These are phyloP conservation scores for Eucalyptus regnans DNA, from an alignment of 345 rosid species.

Conservation along the genomic window DNA sequence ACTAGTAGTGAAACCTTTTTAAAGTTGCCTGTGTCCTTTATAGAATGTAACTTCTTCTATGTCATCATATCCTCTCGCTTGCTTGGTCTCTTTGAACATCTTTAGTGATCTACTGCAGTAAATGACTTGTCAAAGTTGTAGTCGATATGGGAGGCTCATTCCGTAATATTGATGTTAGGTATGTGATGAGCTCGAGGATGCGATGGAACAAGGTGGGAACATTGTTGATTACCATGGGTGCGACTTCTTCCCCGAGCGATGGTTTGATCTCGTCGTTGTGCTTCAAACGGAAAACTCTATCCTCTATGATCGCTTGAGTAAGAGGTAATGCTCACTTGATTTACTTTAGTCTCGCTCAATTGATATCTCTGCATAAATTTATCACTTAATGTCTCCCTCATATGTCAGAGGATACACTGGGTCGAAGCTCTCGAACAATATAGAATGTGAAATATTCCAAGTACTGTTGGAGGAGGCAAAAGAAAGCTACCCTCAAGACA, in stretches of 20 bases:
- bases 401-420: slow-evolving; percentile 54
- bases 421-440: slow-evolving; percentile 63
- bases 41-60: neutral
- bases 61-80: neutral
- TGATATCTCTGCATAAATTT: neutral
- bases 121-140: neutral
- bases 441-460: slow-evolving; percentile 79
- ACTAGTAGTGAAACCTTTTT: neutral
- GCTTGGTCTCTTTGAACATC: neutral
- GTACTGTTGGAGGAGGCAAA: slow-evolving; percentile 74
- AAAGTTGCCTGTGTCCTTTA: neutral
- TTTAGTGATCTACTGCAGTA: neutral
- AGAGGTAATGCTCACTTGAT: slow-evolving; percentile 28
- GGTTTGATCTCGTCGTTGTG: slow-evolving; percentile 83
- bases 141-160: neutral
- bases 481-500: slow-evolving; percentile 59
- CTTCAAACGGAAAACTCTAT: slow-evolving; percentile 72
- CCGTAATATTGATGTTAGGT: slow-evolving; percentile 26
- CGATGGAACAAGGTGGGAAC: slow-evolving; percentile 75
- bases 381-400: neutral
- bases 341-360: neutral
- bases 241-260: slow-evolving; percentile 77
- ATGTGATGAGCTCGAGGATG: slow-evolving; percentile 84
- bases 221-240: slow-evolving; percentile 91
- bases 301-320: slow-evolving; percentile 67